phyloP scores from a whole-genome alignment of 2,329 filamentous ascomycete genomes.

The Endoconidiophora polonica region DNA sequence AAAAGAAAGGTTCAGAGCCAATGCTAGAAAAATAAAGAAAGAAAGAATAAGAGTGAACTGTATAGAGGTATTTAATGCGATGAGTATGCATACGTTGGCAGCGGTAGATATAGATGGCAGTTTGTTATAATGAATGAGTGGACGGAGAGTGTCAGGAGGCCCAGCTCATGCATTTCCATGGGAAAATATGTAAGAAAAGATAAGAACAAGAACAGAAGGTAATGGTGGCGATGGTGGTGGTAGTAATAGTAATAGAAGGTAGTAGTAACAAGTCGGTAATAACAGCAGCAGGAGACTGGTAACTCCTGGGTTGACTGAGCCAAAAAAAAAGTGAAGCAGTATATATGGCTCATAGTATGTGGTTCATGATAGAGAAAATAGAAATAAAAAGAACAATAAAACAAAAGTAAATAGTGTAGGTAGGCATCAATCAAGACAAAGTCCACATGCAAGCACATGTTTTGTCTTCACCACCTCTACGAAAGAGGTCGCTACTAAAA shows the following conservation, averaged over 20 bases:
- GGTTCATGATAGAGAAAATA: conserved; percentile 1
- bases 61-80: no score
- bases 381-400: conserved; percentile 1
- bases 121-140: neutral
- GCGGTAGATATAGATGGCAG: neutral
- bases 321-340: neutral
- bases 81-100: neutral
- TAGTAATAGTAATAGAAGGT: neutral
- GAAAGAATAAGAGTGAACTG: neutral
- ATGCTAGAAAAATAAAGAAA: neutral
- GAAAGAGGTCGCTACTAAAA: neutral
- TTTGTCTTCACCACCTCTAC: neutral
- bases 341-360: neutral
- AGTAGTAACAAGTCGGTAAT: neutral
- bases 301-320: conserved; percentile 4
- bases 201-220: neutral
- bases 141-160: conserved; percentile 1
- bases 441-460: conserved; percentile 10
- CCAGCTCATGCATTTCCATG: neutral
- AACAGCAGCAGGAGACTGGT: conserved; percentile 9
- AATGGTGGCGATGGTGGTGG: neutral
- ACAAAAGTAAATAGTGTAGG: neutral
- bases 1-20: neutral
- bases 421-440: conserved; percentile 3
- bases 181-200: neutral